These are phyloP conservation scores for Penicillium italicum DNA, from an alignment of 2,329 filamentous ascomycete species.

Conservation along the genomic window DNA sequence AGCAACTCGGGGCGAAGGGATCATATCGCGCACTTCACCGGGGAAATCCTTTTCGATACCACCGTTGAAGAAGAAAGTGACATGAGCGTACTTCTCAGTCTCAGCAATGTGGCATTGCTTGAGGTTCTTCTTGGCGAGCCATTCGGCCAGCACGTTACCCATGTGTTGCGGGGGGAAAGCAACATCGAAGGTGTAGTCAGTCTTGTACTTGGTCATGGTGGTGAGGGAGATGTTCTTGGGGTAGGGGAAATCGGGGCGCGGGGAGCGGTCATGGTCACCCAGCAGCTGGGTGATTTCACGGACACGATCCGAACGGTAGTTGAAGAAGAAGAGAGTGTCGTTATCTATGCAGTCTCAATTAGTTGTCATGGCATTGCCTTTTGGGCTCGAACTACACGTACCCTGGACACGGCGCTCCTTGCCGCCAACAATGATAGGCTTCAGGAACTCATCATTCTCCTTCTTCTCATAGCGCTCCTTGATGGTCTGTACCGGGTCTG, in stretches of 20 bases:
- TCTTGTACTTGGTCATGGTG: conserved; percentile 99
- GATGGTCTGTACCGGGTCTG: conserved; percentile 80
- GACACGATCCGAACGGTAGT: conserved; percentile 97
- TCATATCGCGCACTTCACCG: conserved; percentile 87
- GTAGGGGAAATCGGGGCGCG: conserved; percentile 85
- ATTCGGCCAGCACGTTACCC: conserved; percentile 98
- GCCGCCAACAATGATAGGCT: conserved; percentile 92
- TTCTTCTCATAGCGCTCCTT: conserved; percentile 81
- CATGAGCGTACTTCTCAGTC: conserved; percentile 99
- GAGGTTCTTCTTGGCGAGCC: conserved; percentile 81
- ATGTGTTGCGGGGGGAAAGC: conserved; percentile 94
- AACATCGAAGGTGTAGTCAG: conserved; percentile 84
- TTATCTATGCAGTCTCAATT: conserved; percentile 56
- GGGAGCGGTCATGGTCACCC: conserved; percentile 86
- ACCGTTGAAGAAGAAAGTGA: conserved; percentile 99
- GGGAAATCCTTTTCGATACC: conserved; percentile 95
- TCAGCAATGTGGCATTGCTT: conserved; percentile 96
- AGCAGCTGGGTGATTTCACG: conserved; percentile 94
- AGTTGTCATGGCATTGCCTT: conserved; percentile 8
- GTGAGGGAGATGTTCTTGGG: conserved; percentile 82
- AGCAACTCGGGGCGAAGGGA: conserved; percentile 88
- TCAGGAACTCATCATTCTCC: conserved; percentile 96
- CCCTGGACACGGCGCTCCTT: conserved; percentile 81
- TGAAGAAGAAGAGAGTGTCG: conserved; percentile 99
- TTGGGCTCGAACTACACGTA: conserved; percentile 36